Base-by-base conservation (phyloP, 1,139 yeast species). In the Protomyces arabidopsidicola region DNA sequence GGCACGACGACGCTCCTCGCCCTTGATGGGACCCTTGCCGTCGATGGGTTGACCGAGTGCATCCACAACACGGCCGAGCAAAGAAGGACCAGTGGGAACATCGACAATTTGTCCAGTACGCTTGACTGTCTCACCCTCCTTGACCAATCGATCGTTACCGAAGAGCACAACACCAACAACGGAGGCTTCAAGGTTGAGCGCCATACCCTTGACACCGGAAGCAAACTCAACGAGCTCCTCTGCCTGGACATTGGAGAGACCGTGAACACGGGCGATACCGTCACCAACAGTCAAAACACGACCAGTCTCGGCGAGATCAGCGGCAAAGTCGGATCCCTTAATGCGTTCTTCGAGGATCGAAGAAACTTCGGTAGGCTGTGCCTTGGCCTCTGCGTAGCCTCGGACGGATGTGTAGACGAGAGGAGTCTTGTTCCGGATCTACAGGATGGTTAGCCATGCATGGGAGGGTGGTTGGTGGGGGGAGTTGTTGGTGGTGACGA, bases 181-280 rank as follows among this genome's bases (percentile, higher is more conserved):
- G 38, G 55, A 45, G 22, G 98, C 96, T 83, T 95, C 98, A 87
- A 95, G 88, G 87, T 95, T 95, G 79, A 95, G 86, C 76, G 98
- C 98, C 99, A 95, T 95, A 88, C 98, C 99, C 83, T 91, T 90
- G 76, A 93, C 98, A 84, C 99, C 98, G 68, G 98, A 90, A 69
- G 97, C 84, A 84, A 95, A 95, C 83, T 95, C 98, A 75, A 95
- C 98, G 80, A 95, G 86, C 83, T 95, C 99, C 84, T 93, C 98
- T 77, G 98, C 98, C 85, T 93, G 98, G 80, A 91, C 87, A 86
- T 95, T 95, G 95, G 91, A 93, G 76, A 95, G 85, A 82, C 99
- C 99, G 82, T 89, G 93, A 76, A 93, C 97, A 86, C 98, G 96
- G 79, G 98, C 99, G 78, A 93, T 93, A 91, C 99, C 99, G 82